These are phyloP conservation scores for Serendipita vermifera DNA, from an alignment of 768 basidiomycete genomes.

Conservation along the genomic window DNA sequence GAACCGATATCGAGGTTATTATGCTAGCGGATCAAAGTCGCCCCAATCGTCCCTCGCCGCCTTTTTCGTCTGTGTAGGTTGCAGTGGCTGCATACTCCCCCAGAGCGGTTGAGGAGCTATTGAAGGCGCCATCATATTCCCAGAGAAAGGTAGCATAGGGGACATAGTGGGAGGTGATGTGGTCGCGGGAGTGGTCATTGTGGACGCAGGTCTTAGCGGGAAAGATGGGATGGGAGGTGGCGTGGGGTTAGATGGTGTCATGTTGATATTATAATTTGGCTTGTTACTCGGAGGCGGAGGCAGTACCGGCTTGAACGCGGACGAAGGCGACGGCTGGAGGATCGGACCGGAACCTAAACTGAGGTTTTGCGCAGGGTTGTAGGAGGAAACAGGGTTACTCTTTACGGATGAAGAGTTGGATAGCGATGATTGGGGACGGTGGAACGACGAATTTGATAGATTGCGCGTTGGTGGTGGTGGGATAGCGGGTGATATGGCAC, in stretches of 20 bases:
- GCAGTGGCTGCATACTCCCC: conserved; percentile 15
- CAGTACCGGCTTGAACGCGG: conserved; percentile 11
- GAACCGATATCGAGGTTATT: too few relatives aligned
- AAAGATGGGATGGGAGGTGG: conserved; percentile 17
- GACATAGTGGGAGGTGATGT: conserved; percentile 24
- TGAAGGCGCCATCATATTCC: conserved; percentile 38
- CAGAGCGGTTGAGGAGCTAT: conserved; percentile 44
- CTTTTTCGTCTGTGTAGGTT: conserved; percentile 29
- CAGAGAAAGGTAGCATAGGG: conserved; percentile 25
- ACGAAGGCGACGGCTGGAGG: conserved; percentile 10
- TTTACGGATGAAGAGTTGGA: conserved; percentile 15
- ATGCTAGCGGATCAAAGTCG: conserved; percentile 70
- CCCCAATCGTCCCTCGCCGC: conserved; percentile 58
- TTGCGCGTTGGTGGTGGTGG: not conserved
- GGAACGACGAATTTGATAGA: not conserved
- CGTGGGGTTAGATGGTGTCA: conserved; percentile 21
- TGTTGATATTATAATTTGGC: conserved; percentile 50
- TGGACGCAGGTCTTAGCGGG: conserved; percentile 19
- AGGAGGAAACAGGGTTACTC: conserved; percentile 11
- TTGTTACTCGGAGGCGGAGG: conserved; percentile 17
- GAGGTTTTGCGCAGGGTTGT: not conserved
- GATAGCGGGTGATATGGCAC: not conserved
- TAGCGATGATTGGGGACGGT: not conserved
- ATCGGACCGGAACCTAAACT: not conserved
- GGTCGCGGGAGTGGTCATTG: conserved; percentile 19